Evolutionary conservation across 176 grass and related monocot genomes (phyloP), one percentile per base, ranked within the genome.

Genomic region (barley (Hordeum vulgare)): DNA sequence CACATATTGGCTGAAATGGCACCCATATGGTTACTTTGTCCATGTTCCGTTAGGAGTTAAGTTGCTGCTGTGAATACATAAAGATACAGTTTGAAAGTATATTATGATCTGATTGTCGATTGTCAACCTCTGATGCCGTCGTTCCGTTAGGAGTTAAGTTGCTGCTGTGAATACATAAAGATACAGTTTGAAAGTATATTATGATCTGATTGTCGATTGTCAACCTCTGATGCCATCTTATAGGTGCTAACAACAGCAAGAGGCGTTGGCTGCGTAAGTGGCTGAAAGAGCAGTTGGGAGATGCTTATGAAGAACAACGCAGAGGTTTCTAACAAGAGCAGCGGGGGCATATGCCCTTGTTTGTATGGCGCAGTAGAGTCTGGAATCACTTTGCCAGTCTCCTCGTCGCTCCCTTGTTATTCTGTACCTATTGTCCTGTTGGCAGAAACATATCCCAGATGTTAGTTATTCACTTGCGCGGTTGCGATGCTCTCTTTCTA

Each of bases 71-170:
- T 81, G 17, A 77, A 41, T 41, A 23, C 4, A 14, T 24, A 25
- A 4, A 5, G 1, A 14, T 24, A 25, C 7, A 8, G 3, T 76
- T 60, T 35, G 49, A 14, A n/a, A 64, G 26, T 8, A 20, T 64
- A 53, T 56, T 58, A 1, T 73, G 9, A 37, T 77, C 57, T 90
- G 74, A 82, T 40, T 64, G n/a, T n/a, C n/a, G n/a, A n/a, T n/a
- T n/a, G 17, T 28, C 44, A 34, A 82, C 36, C 40, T 17, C 13
- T 25, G 45, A 33, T 61, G 27, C 11, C 65, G 14, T 57, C 20
- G n/a, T n/a, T n/a, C n/a, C n/a, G n/a, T n/a, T n/a, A n/a, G n/a
- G n/a, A 20, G 51, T 84, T 66, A 66, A 44, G 45, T 27, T 15
- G 1, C 25, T 68, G 37, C 24, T 62, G 61, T 81, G 17, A 77